Evolutionary conservation across 164 flowering plant genomes (phyloP).

Genomic region (Umbilicus rupestris): DNA sequence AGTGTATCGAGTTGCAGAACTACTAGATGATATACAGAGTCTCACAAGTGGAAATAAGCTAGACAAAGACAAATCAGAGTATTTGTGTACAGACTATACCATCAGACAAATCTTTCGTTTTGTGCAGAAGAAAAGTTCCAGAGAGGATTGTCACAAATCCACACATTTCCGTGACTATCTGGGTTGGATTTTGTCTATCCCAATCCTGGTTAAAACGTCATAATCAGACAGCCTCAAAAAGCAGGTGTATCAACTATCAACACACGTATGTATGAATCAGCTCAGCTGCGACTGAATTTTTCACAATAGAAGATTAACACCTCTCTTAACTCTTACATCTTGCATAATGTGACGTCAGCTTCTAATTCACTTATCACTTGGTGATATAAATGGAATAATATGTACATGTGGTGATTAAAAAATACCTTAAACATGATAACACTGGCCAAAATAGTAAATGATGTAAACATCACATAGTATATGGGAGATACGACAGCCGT

Average conservation of each 20-base stretch:
- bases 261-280: neutral
- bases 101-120: conserved; percentile 44
- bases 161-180: conserved; percentile 53
- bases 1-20: neutral
- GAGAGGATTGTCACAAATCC: conserved; percentile 55
- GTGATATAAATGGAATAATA: neutral
- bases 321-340: neutral
- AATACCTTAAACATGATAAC: conserved; percentile 85
- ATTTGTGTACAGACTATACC: conserved; percentile 18
- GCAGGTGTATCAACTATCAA: neutral
- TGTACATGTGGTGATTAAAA: neutral
- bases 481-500: conserved; percentile 88
- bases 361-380: neutral
- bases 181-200: conserved; percentile 48
- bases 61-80: neutral
- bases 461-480: conserved; percentile 74
- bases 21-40: neutral
- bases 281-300: neutral
- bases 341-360: neutral
- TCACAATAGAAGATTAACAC: neutral
- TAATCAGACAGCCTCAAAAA: neutral
- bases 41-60: neutral
- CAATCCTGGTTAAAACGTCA: conserved; percentile 28
- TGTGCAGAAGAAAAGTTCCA: conserved; percentile 63
- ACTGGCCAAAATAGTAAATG: conserved; percentile 72